Conservation (phyloP, 2,329 filamentous ascomycete genomes). For the Aspergillus caelatus region DNA sequence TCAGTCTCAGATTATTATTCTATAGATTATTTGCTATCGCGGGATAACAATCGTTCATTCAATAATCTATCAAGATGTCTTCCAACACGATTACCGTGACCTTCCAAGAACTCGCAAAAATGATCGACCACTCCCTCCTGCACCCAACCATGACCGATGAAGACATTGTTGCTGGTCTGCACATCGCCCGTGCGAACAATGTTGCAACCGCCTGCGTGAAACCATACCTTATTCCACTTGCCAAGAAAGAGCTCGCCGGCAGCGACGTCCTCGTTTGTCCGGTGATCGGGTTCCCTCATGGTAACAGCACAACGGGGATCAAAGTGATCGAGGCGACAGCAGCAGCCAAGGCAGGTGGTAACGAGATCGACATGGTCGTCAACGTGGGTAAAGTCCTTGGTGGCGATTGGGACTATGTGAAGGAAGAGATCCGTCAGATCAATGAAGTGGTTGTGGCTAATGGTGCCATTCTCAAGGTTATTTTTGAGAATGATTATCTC, state of each 20-base stretch:
- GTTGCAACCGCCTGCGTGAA: slow-evolving; percentile 63
- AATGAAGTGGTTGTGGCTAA: slow-evolving; percentile 51
- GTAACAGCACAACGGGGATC: slow-evolving; percentile 56
- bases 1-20: not conserved
- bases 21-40: not conserved
- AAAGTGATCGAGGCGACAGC: slow-evolving; percentile 58
- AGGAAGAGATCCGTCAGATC: slow-evolving; percentile 54
- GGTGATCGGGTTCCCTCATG: slow-evolving; percentile 65
- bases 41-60: not conserved
- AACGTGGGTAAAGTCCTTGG: slow-evolving; percentile 61
- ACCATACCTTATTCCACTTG: slow-evolving; percentile 57
- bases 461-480: slow-evolving; percentile 59
- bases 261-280: slow-evolving; percentile 57
- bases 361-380: slow-evolving; percentile 64
- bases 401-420: slow-evolving; percentile 61
- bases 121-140: slow-evolving; percentile 64
- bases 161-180: slow-evolving; percentile 55
- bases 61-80: not conserved
- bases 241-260: slow-evolving; percentile 51
- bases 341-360: slow-evolving; percentile 52
- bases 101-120: slow-evolving; percentile 34
- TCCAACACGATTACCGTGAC: slow-evolving; percentile 27
- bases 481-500: slow-evolving; percentile 65
- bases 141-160: slow-evolving; percentile 64
- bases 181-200: slow-evolving; percentile 50